Conservation (phyloP, 164 flowering plant genomes). For the Stephania yunnanensis region DNA sequence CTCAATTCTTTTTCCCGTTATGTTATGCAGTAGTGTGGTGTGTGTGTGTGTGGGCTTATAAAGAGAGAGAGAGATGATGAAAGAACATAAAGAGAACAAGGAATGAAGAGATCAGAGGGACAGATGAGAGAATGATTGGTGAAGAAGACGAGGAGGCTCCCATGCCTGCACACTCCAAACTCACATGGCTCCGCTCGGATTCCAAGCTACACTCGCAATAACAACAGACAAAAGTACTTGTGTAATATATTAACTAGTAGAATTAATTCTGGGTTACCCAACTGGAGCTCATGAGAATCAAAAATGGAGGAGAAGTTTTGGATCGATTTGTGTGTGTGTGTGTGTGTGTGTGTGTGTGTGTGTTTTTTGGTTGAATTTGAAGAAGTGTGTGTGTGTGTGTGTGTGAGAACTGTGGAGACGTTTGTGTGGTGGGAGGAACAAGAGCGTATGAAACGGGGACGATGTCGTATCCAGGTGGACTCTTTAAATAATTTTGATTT, state of each 20-base stretch:
- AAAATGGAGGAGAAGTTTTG: background rate
- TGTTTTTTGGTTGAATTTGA: background rate
- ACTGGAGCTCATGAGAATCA: background rate
- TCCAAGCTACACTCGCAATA: constrained; percentile 4
- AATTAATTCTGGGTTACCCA: background rate
- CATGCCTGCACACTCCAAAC: constrained; percentile 22
- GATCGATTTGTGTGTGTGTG: background rate
- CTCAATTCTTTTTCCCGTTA: background rate
- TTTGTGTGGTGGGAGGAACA: background rate
- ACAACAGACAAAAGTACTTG: background rate
- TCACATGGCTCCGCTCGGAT: constrained; percentile 22
- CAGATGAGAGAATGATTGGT: constrained; percentile 15
- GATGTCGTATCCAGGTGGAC: background rate
- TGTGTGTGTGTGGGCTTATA: background rate
- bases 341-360: background rate
- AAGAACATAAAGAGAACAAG: background rate
- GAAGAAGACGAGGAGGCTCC: constrained; percentile 12
- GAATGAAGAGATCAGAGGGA: constrained; percentile 11
- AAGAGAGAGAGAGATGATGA: background rate
- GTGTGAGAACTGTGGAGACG: too few species aligned
- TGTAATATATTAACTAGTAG: background rate
- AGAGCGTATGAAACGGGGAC: background rate
- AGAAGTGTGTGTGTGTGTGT: background rate
- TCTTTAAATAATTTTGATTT: background rate
- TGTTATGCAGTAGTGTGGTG: background rate